Percentiles rank a stretch among this genome's conserved stretches.
Conservation (phyloP, 148 eudicot genomes). For the Agrostemma githago region DNA sequence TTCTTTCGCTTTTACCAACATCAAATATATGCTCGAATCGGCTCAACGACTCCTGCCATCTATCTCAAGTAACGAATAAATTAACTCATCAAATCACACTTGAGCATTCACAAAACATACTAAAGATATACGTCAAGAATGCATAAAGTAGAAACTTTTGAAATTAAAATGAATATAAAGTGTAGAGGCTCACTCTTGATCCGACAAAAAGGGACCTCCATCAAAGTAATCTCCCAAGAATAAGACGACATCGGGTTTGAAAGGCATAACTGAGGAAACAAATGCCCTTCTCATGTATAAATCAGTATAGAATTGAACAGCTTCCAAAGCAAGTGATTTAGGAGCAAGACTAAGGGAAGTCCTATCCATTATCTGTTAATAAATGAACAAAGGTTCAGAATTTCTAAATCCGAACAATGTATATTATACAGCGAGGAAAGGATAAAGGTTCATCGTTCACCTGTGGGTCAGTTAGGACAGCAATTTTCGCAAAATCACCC, state of each 20-base stretch:
- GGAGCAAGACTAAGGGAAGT: conserved; percentile 72
- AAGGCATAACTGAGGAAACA: conserved; percentile 61
- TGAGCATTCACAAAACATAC: conserved; percentile 1
- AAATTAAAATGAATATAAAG: not conserved
- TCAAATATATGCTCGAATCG: conserved; percentile 85
- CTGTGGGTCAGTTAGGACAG: conserved; percentile 91
- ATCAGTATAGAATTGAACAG: conserved; percentile 77
- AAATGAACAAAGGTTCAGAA: conserved; percentile 14
- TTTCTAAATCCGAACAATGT: not conserved
- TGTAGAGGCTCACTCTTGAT: conserved; percentile 65
- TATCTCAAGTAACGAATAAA: conserved; percentile 19
- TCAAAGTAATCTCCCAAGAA: conserved; percentile 92
- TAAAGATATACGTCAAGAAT: not conserved
- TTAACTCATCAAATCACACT: not conserved
- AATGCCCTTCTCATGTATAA: conserved; percentile 87
- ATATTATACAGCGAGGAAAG: not conserved
- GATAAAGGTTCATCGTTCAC: conserved; percentile 44
- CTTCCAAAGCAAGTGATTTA: conserved; percentile 68
- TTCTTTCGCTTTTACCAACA: conserved; percentile 42
- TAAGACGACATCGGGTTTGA: conserved; percentile 72
- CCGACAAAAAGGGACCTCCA: conserved; percentile 64
- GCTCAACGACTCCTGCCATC: conserved; percentile 88
- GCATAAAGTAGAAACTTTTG: not conserved
- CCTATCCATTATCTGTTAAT: conserved; percentile 75
- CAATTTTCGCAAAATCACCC: conserved; percentile 62